A percentile compares a stretch with the other conserved stretches of the same genome.
These are phyloP conservation scores for Cucurbitaria berberidis DNA, from an alignment of 2,329 filamentous ascomycete genomes.

Conservation along the genomic window DNA sequence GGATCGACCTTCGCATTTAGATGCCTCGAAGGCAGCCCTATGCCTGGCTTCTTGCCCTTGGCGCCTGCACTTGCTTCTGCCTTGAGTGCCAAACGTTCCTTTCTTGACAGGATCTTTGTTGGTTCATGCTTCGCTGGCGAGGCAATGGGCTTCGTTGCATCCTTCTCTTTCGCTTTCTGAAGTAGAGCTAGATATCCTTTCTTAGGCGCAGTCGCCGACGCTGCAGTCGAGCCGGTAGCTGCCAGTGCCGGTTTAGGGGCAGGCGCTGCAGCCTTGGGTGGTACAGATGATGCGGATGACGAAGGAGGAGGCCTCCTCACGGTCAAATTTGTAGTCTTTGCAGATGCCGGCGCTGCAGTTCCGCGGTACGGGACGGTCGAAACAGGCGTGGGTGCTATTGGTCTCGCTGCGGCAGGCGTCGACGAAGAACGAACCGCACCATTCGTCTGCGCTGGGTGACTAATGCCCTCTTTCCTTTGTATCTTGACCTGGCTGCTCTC, in stretches of 20 bases:
- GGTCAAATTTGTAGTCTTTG: conserved; percentile 27
- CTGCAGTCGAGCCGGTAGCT: conserved; percentile 29
- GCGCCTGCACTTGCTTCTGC: conserved; percentile 52
- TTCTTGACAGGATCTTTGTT: conserved; percentile 67
- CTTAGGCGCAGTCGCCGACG: conserved; percentile 60
- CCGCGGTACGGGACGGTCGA: conserved; percentile 46
- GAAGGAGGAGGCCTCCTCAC: conserved; percentile 33
- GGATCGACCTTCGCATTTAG: conserved; percentile 33
- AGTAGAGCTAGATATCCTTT: conserved; percentile 78
- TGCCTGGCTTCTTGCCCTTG: conserved; percentile 42
- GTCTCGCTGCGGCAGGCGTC: conserved; percentile 29
- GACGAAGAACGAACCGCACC: conserved; percentile 33
- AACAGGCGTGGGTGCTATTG: conserved; percentile 25
- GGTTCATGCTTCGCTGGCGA: conserved; percentile 78
- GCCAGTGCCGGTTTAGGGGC: conserved; percentile 26
- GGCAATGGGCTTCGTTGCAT: conserved; percentile 55
- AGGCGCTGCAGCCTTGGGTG: conserved; percentile 28
- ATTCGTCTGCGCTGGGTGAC: conserved; percentile 32
- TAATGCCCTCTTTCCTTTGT: conserved; percentile 40
- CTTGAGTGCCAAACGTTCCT: conserved; percentile 57
- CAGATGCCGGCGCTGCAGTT: conserved; percentile 40
- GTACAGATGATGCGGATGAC: conserved; percentile 18
- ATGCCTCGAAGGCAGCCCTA: conserved; percentile 18
- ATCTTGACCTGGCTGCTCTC: conserved; percentile 40
- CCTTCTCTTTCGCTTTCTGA: conserved; percentile 70